Base-by-base conservation (phyloP, 768 basidiomycete species). In the Psilocybe tampanensis region DNA sequence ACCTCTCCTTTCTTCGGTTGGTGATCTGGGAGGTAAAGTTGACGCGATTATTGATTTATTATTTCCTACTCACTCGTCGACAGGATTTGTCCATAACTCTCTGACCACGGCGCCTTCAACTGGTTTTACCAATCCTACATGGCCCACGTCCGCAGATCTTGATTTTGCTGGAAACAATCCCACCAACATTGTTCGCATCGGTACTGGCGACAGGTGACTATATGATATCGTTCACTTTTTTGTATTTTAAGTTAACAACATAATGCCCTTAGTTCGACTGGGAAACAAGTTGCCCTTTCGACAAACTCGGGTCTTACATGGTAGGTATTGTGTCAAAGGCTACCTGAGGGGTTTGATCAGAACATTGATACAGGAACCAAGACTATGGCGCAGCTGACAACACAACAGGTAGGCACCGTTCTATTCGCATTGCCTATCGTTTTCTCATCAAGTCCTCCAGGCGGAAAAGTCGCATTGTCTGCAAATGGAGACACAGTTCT, bases 281-380 rank as follows among this genome's bases (percentile, higher is more conserved):
- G 76, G 44, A 81, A 80, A 59, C 85, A 86, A 66, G 78, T 85
- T 11, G 85, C 86, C 0, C 58, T 87, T 17, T 86, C 85, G 0
- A 76, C 68, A 15, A 78, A 86, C 64, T 79, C 74, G 15, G 85
- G 85, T 19, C 73, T 69, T 21, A 78, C 82, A 11, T 86, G 84
- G 84, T 78, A 60, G 26, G 66, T 59, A 17, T 6, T 41, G 36
- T 2, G 9, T 32, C 17, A 44, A 8, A 29, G 36, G 19, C 17
- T 23, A 47, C 26, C 41, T 43, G 3, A 19, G 44, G 11, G 44
- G 7, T 17, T 41, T 17, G 19, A 26, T 22, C 43, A 23, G 24
- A 7, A 19, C 33, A 48, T 18, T 32, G 17, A 47, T 34, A 24
- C 43, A 79, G 78, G 79, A 68, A 73, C n/a, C 75, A 79, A 56